Evolutionary conservation across 805 yeast genomes (phyloP).

Genomic region (Middelhovenomyces tepae): DNA sequence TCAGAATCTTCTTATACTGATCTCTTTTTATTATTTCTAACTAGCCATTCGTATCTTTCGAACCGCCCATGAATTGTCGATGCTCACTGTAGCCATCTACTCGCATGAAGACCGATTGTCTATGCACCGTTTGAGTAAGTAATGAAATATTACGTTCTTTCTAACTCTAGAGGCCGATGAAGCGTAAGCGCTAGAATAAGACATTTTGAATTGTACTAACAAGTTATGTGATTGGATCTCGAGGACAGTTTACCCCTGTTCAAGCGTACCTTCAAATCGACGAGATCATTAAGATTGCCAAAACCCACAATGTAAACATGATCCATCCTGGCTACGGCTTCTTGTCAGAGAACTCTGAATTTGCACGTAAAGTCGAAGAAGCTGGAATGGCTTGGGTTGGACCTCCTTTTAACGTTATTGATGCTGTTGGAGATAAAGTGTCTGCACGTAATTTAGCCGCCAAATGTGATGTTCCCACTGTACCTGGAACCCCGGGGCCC

Average conservation of each 20-base stretch:
- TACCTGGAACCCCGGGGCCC: constrained; percentile 98
- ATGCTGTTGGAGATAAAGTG: constrained; percentile 94
- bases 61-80: constrained; percentile 93
- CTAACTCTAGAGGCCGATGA: constrained; percentile 28
- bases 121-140: constrained; percentile 72
- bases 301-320: constrained; percentile 68
- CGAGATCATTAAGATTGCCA: constrained; percentile 83
- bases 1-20: constrained; percentile 51
- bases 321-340: constrained; percentile 93
- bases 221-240: constrained; percentile 71
- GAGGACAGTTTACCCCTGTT: constrained; percentile 88
- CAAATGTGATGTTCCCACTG: constrained; percentile 77
- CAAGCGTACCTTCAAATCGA: constrained; percentile 94
- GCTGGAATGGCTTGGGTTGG: constrained; percentile 95
- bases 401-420: constrained; percentile 80
- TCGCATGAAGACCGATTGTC: constrained; percentile 93
- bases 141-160: neutral
- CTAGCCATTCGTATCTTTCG: constrained; percentile 57
- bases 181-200: constrained; percentile 18
- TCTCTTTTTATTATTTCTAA: constrained; percentile 65
- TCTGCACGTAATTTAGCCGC: constrained; percentile 84
- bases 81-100: constrained; percentile 95
- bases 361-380: constrained; percentile 84
- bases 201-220: constrained; percentile 1
- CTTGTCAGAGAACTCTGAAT: constrained; percentile 83